These are phyloP conservation scores for Haplosporangium sp. DNA, from an alignment of 371 early-diverging fungal genomes.

Conservation along the genomic window DNA sequence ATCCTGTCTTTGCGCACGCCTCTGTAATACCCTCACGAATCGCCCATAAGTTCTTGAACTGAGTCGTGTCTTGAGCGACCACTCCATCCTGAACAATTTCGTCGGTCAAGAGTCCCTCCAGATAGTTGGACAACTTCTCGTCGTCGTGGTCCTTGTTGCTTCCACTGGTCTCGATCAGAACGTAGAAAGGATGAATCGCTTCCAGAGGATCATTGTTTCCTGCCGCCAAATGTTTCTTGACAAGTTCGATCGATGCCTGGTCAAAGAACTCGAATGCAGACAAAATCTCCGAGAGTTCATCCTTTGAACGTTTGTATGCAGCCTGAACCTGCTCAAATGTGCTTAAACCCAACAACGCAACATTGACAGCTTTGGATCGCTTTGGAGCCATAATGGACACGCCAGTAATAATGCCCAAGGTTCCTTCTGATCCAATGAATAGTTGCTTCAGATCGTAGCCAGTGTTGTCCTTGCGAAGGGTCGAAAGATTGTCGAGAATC, in stretches of 20 bases:
- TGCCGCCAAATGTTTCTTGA: slow-evolving; percentile 71
- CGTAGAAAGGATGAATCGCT: slow-evolving; percentile 82
- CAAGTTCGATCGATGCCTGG: slow-evolving; percentile 73
- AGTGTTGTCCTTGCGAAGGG: slow-evolving; percentile 88
- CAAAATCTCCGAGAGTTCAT: slow-evolving; percentile 87
- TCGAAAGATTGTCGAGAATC: slow-evolving; percentile 82
- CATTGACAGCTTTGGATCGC: slow-evolving; percentile 73
- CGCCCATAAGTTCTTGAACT: slow-evolving; percentile 80
- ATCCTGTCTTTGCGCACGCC: slow-evolving; percentile 84
- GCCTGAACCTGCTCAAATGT: slow-evolving; percentile 83
- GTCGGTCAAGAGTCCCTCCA: slow-evolving; percentile 77
- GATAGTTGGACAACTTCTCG: slow-evolving; percentile 78
- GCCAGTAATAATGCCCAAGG: slow-evolving; percentile 90
- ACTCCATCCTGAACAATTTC: slow-evolving; percentile 88
- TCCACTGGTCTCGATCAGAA: slow-evolving; percentile 94
- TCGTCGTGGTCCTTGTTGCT: slow-evolving; percentile 93
- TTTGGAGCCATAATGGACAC: slow-evolving; percentile 85
- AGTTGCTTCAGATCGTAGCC: slow-evolving; percentile 94
- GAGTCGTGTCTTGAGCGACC: slow-evolving; percentile 89
- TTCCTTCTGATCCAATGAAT: slow-evolving; percentile 96
- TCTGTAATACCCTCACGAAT: slow-evolving; percentile 95
- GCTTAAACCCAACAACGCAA: slow-evolving; percentile 83
- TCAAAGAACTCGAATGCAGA: slow-evolving; percentile 98
- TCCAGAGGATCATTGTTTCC: slow-evolving; percentile 73
- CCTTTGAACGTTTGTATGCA: slow-evolving; percentile 78